These are phyloP conservation scores for Akanthomyces uredinophilus DNA, from an alignment of 2,329 filamentous ascomycete species.

Conservation along the genomic window DNA sequence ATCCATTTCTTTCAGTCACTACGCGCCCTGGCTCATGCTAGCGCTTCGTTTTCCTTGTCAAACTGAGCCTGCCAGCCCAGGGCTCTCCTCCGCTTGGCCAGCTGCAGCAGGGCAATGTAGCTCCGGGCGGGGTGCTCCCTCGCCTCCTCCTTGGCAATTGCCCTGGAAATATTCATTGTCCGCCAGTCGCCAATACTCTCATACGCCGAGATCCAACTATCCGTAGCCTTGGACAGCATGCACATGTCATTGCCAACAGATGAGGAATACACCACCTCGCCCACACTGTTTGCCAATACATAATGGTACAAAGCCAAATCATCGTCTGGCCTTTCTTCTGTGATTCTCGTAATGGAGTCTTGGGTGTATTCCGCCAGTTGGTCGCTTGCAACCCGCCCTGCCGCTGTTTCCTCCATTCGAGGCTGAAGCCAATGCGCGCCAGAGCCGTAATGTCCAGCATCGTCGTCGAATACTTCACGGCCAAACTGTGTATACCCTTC, in stretches of 20 bases:
- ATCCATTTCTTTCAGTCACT: no score
- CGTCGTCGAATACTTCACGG: background rate
- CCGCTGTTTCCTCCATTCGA: background rate
- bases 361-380: background rate
- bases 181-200: background rate
- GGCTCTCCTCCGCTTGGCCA: constrained; percentile 7
- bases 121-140: background rate
- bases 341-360: background rate
- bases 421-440: no score
- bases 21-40: background rate
- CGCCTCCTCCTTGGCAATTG: background rate
- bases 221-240: background rate
- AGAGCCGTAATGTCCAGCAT: no score
- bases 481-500: background rate
- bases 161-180: constrained; percentile 2
- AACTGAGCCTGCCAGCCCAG: constrained; percentile 4
- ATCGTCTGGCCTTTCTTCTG: background rate
- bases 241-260: background rate
- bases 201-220: background rate
- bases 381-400: background rate
- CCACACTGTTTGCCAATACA: background rate
- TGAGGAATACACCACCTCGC: background rate
- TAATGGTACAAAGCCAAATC: background rate
- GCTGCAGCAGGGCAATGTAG: background rate
- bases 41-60: background rate